These are phyloP conservation scores for Leccinum incarnatum DNA, from an alignment of 768 basidiomycete genomes.

Conservation along the genomic window DNA sequence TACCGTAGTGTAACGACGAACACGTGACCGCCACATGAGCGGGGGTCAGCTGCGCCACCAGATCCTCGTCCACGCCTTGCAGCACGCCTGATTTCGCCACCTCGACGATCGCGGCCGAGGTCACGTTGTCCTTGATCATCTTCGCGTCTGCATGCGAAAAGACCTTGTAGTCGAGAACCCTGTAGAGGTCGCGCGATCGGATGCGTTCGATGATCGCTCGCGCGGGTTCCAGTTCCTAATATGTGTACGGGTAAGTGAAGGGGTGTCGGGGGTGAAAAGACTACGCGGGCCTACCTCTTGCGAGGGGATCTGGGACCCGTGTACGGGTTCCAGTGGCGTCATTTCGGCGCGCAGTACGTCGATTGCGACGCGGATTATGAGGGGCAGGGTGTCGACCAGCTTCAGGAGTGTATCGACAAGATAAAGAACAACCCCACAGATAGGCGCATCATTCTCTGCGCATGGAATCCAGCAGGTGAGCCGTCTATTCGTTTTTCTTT, in stretches of 20 bases:
- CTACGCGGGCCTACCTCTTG: slow-evolving; percentile 21
- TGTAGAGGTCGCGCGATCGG: slow-evolving; percentile 63
- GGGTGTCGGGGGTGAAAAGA: too few species aligned
- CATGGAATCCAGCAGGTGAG: slow-evolving; percentile 97
- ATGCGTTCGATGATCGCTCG: slow-evolving; percentile 64
- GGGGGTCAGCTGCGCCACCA: slow-evolving; percentile 36
- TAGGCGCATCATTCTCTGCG: slow-evolving; percentile 89
- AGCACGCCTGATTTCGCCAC: slow-evolving; percentile 34
- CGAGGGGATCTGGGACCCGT: slow-evolving; percentile 92
- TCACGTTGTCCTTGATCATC: slow-evolving; percentile 31
- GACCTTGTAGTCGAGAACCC: slow-evolving; percentile 62
- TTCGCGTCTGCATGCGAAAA: slow-evolving; percentile 35
- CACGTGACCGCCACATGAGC: slow-evolving; percentile 64
- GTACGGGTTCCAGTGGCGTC: slow-evolving; percentile 96
- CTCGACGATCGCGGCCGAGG: slow-evolving; percentile 42
- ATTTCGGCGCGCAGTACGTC: slow-evolving; percentile 83
- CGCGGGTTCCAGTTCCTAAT: slow-evolving; percentile 56
- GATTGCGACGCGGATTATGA: slow-evolving; percentile 75
- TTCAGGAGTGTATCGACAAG: slow-evolving; percentile 84
- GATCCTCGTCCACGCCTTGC: slow-evolving; percentile 24
- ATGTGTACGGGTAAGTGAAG: too few species aligned
- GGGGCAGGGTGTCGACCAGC: slow-evolving; percentile 89
- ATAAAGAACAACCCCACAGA: slow-evolving; percentile 93
- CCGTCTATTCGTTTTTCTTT: too few species aligned
- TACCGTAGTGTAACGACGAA: slow-evolving; percentile 72